phyloP scores from a whole-genome alignment of 345 rosid species.

The Salix viminalis region DNA sequence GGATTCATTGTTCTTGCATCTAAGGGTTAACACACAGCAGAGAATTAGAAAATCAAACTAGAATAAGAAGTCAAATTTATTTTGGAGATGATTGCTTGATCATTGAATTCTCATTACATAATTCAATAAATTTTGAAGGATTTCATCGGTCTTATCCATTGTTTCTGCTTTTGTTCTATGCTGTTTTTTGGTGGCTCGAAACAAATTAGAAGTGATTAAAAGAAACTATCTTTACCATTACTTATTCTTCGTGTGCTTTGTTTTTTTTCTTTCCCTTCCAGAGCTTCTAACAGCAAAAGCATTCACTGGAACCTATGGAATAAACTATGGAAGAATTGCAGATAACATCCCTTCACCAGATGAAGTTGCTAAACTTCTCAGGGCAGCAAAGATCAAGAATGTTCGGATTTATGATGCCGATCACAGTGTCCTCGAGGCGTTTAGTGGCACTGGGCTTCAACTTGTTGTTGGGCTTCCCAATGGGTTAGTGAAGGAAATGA shows the following conservation, averaged over 20 bases:
- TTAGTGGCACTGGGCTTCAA: conserved; percentile 81
- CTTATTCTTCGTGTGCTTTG: not conserved
- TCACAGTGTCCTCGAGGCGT: conserved; percentile 81
- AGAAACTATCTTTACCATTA: not conserved
- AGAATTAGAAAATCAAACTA: not conserved
- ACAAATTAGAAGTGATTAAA: conserved; percentile 12
- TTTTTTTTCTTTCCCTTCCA: conserved; percentile 18
- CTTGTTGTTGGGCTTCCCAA: conserved; percentile 86
- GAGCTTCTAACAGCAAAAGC: conserved; percentile 45
- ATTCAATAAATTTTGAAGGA: not conserved
- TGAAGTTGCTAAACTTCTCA: conserved; percentile 69
- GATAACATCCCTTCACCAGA: conserved; percentile 94
- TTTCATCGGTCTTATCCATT: not conserved
- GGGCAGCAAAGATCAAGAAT: conserved; percentile 74
- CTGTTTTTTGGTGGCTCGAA: not conserved
- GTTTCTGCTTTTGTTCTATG: not conserved
- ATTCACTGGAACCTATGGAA: conserved; percentile 86
- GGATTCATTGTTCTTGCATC: not conserved
- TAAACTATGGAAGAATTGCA: conserved; percentile 91
- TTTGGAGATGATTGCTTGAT: not conserved
- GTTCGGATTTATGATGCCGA: conserved; percentile 86
- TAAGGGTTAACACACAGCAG: too few relatives aligned
- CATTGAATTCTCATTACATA: not conserved
- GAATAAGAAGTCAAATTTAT: not conserved
- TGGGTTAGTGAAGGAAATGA: conserved; percentile 62